Evolutionary conservation across 106 monocot genomes (phyloP), one percentile per base, ranked within the genome.

Genomic region (Acorus gramineus): DNA sequence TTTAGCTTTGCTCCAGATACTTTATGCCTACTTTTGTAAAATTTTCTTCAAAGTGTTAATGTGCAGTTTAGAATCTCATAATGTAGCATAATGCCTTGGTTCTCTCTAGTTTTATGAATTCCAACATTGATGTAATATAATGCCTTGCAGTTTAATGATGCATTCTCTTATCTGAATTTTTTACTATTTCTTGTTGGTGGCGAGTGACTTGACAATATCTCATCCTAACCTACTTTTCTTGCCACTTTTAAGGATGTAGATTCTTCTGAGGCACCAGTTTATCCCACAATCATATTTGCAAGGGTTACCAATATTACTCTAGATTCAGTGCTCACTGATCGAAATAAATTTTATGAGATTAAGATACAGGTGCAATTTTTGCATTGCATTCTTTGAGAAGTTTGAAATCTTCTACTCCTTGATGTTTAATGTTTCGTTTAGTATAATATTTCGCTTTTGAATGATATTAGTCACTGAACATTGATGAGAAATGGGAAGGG

Each of bases 401-500:
- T 3, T 14, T 2, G 28, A 28, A 0, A 28, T 28, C 28, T 28
- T 28, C 28, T 28, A 28, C 28, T 28, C 28, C 28, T 28, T 28
- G 28, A 28, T 28, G 28, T 28, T 28, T 28, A 28, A 28, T 28
- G 28, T 28, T 28, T 28, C 1, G 28, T 7, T 59, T 54, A 46
- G 14, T 11, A 44, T 11, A 4, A 71, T 66, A 53, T 43, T 58
- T 50, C 0, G 5, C 28, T 50, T 49, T 55, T 9, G 57, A 11
- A 59, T 46, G 53, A 62, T 82, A 69, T 81, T 81, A 93, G 93
- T 75, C 81, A 69, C 55, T 93, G 50, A 81, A 69, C 73, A 73
- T 85, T 52, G 93, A 89, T 67, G 89, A 93, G 67, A 93, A 81
- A 79, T 93, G 93, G 93, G 56, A 85, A 71, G 93, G 83, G 58